phyloP scores from a whole-genome alignment of 805 yeast genomes.

The Candida germanica region DNA sequence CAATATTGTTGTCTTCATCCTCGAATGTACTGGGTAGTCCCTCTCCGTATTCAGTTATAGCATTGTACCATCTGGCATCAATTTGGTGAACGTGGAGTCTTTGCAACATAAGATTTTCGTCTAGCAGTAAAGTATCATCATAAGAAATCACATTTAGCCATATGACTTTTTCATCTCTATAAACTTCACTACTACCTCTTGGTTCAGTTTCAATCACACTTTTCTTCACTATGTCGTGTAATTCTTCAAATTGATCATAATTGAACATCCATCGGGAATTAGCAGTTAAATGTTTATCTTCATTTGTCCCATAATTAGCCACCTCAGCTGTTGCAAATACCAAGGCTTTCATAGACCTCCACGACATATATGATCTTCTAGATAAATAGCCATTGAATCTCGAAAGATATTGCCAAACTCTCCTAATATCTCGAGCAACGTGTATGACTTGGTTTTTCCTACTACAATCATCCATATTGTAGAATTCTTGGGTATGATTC shows the following conservation, averaged over 20 bases:
- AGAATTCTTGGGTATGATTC: conserved; percentile 8
- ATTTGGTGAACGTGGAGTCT: conserved; percentile 11
- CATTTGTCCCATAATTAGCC: conserved; percentile 5
- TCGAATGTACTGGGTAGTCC: conserved; percentile 9
- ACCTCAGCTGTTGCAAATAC: conserved; percentile 8
- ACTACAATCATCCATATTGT: conserved; percentile 5
- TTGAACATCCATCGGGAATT: conserved; percentile 9
- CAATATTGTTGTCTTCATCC: conserved; percentile 5
- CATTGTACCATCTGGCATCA: conserved; percentile 11
- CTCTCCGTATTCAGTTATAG: conserved; percentile 3
- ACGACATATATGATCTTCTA: conserved; percentile 7
- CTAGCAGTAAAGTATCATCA: conserved; percentile 6
- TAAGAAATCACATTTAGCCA: conserved; percentile 13
- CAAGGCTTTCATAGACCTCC: conserved; percentile 9
- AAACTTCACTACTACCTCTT: not conserved
- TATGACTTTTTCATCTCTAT: not conserved
- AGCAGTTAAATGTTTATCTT: conserved; percentile 2
- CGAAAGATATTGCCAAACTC: conserved; percentile 3
- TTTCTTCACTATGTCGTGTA: conserved; percentile 5
- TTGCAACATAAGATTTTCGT: conserved; percentile 11
- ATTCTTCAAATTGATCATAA: conserved; percentile 9
- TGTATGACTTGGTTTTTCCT: conserved; percentile 3
- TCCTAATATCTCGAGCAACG: conserved; percentile 1
- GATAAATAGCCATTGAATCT: conserved; percentile 6
- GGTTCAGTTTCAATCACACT: not conserved